Conservation (phyloP, 176 grass and related monocot genomes). For the Phoenix roebelenii region DNA sequence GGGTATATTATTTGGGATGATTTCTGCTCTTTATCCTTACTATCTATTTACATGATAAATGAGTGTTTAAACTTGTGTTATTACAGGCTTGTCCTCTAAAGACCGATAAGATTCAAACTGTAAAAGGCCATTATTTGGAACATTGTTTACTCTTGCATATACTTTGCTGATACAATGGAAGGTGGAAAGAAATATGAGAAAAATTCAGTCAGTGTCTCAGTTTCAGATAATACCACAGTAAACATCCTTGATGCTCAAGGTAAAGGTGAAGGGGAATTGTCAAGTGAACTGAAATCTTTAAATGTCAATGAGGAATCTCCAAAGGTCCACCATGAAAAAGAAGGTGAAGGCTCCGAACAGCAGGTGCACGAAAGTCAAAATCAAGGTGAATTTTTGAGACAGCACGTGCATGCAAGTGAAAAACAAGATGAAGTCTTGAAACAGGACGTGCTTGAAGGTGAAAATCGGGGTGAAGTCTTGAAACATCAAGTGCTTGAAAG, state of each 20-base stretch:
- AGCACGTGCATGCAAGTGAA: too few relatives aligned
- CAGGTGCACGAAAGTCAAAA: too few relatives aligned
- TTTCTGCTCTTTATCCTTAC: background rate
- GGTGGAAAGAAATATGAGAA: background rate
- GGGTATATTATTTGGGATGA: background rate
- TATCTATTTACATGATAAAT: background rate
- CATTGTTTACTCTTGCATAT: too few relatives aligned
- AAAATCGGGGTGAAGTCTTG: conserved; percentile 25
- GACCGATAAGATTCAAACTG: too few relatives aligned
- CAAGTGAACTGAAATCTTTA: conserved; percentile 32
- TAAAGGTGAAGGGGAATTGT: conserved; percentile 8
- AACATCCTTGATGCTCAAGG: background rate
- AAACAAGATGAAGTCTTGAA: too few relatives aligned
- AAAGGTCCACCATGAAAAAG: too few relatives aligned
- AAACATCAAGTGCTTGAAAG: background rate
- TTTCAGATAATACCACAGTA: background rate
- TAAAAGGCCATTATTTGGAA: too few relatives aligned
- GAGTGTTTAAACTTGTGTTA: background rate
- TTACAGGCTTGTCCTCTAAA: background rate
- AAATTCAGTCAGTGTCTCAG: background rate
- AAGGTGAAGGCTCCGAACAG: too few relatives aligned
- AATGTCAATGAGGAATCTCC: conserved; percentile 29
- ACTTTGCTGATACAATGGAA: background rate
- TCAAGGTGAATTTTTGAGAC: too few relatives aligned
- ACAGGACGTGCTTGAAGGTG: background rate